A percentile compares a stretch with the other conserved stretches of the same genome.
These are phyloP conservation scores for Neocallimastix lanati DNA, from an alignment of 192 early-diverging fungal genomes.

Conservation along the genomic window DNA sequence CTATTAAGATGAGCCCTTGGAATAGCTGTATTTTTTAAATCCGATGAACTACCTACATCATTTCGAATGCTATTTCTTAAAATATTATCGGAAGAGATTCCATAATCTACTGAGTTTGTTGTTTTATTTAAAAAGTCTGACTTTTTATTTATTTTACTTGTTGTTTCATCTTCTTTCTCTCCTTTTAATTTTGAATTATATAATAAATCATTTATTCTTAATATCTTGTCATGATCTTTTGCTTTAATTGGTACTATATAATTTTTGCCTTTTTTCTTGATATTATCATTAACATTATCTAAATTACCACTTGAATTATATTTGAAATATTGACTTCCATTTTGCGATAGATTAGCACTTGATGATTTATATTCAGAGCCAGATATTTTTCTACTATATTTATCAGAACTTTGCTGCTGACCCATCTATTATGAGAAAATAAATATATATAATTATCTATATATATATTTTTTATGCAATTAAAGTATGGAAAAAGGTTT, in stretches of 20 bases:
- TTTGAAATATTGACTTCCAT: too few species aligned
- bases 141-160: not conserved
- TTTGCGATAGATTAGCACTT: too few species aligned
- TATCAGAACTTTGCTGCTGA: not conserved
- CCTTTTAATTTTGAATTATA: not conserved
- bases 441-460: too few species aligned
- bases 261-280: not conserved
- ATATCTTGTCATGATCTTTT: not conserved
- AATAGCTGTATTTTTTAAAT: not conserved
- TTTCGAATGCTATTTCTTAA: not conserved
- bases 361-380: too few species aligned
- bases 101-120: not conserved
- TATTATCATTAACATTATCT: not conserved
- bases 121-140: not conserved
- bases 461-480: too few species aligned
- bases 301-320: not conserved
- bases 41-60: not conserved
- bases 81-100: not conserved
- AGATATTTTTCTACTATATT: not conserved
- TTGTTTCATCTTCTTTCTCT: not conserved
- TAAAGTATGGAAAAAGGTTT: too few species aligned
- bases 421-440: too few species aligned
- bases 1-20: not conserved
- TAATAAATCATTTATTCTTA: not conserved
- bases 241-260: not conserved